These are phyloP conservation scores for Neocatenulostroma microsporum DNA, from an alignment of 2,329 filamentous ascomycete species.

Conservation along the genomic window DNA sequence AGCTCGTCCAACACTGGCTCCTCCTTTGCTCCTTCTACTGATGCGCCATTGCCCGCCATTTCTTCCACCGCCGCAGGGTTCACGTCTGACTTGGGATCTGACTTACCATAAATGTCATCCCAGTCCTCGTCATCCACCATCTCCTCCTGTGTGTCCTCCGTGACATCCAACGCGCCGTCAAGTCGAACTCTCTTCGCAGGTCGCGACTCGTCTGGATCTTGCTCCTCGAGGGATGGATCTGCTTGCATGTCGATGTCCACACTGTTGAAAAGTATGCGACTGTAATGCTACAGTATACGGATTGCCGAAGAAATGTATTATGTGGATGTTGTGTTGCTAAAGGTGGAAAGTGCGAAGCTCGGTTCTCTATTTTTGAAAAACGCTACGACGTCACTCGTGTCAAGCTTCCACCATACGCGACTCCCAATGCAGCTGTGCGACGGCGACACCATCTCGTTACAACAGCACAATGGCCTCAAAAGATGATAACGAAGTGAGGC, in stretches of 20 bases:
- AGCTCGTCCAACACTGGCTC: background rate
- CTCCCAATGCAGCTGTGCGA: too few species aligned
- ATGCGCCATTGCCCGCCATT: background rate
- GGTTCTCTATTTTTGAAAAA: too few species aligned
- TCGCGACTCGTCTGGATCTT: conserved; percentile 20
- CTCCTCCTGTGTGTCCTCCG: conserved; percentile 22
- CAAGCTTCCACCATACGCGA: background rate
- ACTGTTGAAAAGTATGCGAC: background rate
- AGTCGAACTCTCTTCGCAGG: conserved; percentile 37
- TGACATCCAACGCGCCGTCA: conserved; percentile 31
- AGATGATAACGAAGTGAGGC: conserved; percentile 3
- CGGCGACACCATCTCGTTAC: too few species aligned
- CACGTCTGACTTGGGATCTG: conserved; percentile 3
- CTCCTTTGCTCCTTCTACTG: conserved; percentile 3
- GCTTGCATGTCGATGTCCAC: background rate
- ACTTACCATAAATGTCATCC: conserved; percentile 26
- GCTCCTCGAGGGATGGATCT: conserved; percentile 6
- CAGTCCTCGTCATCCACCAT: conserved; percentile 26
- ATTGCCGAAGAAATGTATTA: too few species aligned
- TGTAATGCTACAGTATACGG: background rate
- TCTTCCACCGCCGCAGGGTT: conserved; percentile 4
- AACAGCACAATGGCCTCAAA: background rate
- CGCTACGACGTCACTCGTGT: background rate
- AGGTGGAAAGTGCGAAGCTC: too few species aligned
- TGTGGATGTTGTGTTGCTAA: too few species aligned